Base-by-base conservation (phyloP, 1,139 yeast species). In the Pichia sp. region DNA sequence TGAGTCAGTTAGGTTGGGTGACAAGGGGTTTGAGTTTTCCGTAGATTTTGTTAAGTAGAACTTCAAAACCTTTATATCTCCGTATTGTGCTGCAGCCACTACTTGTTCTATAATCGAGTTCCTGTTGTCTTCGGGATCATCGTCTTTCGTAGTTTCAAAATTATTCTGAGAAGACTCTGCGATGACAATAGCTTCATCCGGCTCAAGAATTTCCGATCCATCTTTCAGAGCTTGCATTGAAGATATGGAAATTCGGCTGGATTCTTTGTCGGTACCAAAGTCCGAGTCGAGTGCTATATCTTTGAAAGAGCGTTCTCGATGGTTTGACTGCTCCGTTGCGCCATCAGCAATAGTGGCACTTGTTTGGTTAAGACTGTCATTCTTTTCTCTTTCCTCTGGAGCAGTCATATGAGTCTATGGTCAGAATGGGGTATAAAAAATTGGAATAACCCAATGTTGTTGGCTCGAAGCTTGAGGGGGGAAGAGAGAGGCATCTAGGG, bases 71-170 rank as follows among this genome's bases (percentile, higher is more conserved):
- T 32, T 16, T 10, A 57, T 32, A 36, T 57, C 45, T 4, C 59
- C 59, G 42, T 41, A 54, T 47, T 57, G 59, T 11, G 59, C 55
- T 23, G 59, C 59, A 5, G 57, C 32, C 1, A 56, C 41, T 3
- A 56, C n/a, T 34, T 50, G 48, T 43, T 47, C 31, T 0, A 45
- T 19, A 2, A 50, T 42, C 15, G 49, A 41, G 34, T 23, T 34
- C 15, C 38, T 13, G 16, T 8, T 30, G 16, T 31, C 42, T n/a
- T 8, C 30, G 10, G 5, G 40, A 15, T 36, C 31, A 30, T 15
- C 36, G 10, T 43, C 26, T 23, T 23, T 23, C 26, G 26, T 23
- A 23, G 26, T 23, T 23, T 23, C 26, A 23, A 23, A 23, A 23
- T 23, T 23, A 23, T 23, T 23, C 26, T 23, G 26, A 23, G 26